Percentiles rank a stretch among this genome's conserved stretches.
These are phyloP conservation scores for Coleophoma cylindrospora DNA, from an alignment of 2,329 filamentous ascomycete genomes.

Conservation along the genomic window DNA sequence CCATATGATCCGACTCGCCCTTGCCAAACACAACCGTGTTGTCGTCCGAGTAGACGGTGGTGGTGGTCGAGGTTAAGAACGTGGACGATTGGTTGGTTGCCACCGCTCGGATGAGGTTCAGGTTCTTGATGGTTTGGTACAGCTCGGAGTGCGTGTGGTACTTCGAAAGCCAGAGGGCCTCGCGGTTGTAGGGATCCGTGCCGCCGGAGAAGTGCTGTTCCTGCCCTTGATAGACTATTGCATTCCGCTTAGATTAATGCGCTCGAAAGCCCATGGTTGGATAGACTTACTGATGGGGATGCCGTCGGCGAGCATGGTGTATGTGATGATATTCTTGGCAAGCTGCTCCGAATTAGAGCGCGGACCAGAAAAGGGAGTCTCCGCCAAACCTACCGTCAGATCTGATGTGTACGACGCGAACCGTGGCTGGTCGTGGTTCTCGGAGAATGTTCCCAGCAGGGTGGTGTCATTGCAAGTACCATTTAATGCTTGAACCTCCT, in stretches of 20 bases:
- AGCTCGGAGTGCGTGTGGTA: constrained; percentile 31
- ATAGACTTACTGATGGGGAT: constrained; percentile 34
- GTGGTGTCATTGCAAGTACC: constrained; percentile 24
- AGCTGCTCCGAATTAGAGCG: constrained; percentile 5
- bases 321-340: constrained; percentile 41
- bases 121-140: constrained; percentile 29
- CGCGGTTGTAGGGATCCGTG: constrained; percentile 33
- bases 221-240: constrained; percentile 43
- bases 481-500: constrained; percentile 5
- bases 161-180: constrained; percentile 34
- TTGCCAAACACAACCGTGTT: constrained; percentile 11
- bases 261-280: background rate
- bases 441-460: constrained; percentile 31
- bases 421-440: constrained; percentile 37
- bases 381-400: constrained; percentile 3
- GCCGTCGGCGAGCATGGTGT: constrained; percentile 42
- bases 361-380: background rate
- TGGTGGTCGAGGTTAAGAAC: constrained; percentile 7
- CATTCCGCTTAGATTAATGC: background rate
- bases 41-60: constrained; percentile 8
- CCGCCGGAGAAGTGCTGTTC: constrained; percentile 41
- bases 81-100: constrained; percentile 5
- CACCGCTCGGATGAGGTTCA: constrained; percentile 12
- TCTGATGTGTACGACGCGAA: constrained; percentile 26
- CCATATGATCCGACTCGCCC: constrained; percentile 7